Base-by-base conservation (phyloP, 2,329 filamentous ascomycete genomes). In the Dendryphion nanum region DNA sequence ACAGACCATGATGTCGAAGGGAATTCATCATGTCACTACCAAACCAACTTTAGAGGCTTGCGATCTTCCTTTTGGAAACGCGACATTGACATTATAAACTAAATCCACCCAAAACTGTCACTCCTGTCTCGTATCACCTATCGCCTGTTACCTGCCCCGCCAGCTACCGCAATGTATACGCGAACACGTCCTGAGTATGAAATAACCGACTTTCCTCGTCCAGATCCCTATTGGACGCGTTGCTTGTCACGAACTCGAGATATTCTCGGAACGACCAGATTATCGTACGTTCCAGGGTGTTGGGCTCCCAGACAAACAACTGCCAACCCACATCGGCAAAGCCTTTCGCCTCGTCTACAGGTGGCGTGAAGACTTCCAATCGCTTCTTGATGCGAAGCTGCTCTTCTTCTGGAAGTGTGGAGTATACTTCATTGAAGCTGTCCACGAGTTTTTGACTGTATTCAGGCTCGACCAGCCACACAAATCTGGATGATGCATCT, bases 381-480 rank as follows among this genome's bases (percentile, higher is more conserved):
- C 44, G 30, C 17, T 37, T 34, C 18, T 33, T 33, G 10, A 49
- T 28, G 26, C 41, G 38, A 20, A 28, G 33, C 21, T 40, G 38
- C 34, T 43, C 37, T 6, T 41, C 34, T 13, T 23, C 14, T 13
- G 47, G 43, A 2, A 43, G 31, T 33, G 40, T 10, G 17, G 12
- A 5, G n/a, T 40, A 41, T 5, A 34, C 39, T 6, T 17, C 35
- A 16, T 43, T 48, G 29, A 48, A 48, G 2, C 14, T 20, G 12
- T 4, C 28, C 5, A 26, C 37, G 4, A 42, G 14, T 18, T 30
- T 28, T 3, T 34, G 24, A 14, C 31, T 34, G 10, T 31, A 10
- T 35, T 45, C 48, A 2, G 48, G 48, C 32, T 44, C 40, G n/a
- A 48, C 12, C 3, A 51, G 28, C 45, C 45, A 51, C 8, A 51